Percentiles rank a stretch among this genome's conserved stretches.
These are phyloP conservation scores for Phytophthora meadii DNA, from an alignment of 352 stramenopile genomes.

Conservation along the genomic window DNA sequence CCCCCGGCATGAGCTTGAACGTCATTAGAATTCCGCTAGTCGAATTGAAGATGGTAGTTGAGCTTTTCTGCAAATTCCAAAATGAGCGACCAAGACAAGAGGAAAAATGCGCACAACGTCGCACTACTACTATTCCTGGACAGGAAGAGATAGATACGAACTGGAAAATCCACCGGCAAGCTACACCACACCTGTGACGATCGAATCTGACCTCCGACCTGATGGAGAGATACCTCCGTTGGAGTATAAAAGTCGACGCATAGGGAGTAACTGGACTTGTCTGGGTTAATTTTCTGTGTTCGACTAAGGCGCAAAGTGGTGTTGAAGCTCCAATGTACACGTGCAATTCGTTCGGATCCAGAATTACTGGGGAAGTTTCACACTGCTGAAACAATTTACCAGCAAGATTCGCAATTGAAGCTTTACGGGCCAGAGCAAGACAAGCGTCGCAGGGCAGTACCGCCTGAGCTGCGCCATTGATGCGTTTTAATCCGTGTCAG, in stretches of 20 bases:
- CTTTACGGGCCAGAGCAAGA: no score
- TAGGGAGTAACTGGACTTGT: conserved; percentile 1
- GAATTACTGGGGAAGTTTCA: no score
- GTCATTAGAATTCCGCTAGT: conserved; percentile 17
- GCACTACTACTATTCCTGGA: conserved; percentile 7
- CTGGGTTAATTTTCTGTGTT: background rate
- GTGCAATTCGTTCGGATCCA: no score
- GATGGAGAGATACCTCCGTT: conserved; percentile 1
- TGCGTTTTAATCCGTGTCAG: background rate
- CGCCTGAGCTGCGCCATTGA: no score
- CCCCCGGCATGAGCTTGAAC: conserved; percentile 54
- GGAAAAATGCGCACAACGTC: background rate
- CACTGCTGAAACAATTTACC: no score
- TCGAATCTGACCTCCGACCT: background rate
- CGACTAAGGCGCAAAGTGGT: conserved; percentile 2
- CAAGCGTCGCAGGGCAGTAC: no score
- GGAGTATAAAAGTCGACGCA: background rate
- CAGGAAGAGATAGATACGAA: background rate
- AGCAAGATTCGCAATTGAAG: no score
- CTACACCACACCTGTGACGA: background rate
- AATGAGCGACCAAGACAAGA: conserved; percentile 2
- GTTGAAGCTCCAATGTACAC: background rate
- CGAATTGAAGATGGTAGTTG: background rate
- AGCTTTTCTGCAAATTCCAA: conserved; percentile 4
- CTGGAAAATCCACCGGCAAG: background rate